Conservation (phyloP, 2,329 filamentous ascomycete species). For the Furcasterigmium furcatum region DNA sequence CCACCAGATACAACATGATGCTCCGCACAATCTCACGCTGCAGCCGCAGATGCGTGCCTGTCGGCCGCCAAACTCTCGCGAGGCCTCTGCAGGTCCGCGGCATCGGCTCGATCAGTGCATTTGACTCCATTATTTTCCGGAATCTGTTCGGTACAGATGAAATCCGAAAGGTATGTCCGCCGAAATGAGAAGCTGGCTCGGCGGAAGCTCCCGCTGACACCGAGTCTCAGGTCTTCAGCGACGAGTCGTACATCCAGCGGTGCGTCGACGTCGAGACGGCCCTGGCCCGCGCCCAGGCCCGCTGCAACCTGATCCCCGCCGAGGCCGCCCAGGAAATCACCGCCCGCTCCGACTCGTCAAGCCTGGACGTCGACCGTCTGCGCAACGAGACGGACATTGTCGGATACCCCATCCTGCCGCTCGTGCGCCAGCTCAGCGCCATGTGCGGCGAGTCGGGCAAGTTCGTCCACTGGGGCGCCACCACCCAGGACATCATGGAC, state of each 20-base stretch:
- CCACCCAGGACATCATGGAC: slow-evolving; percentile 59
- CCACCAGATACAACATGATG: no score
- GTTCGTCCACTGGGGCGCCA: slow-evolving; percentile 57
- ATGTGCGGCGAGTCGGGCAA: slow-evolving; percentile 23
- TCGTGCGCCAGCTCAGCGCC: slow-evolving; percentile 43
- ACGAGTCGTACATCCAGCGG: slow-evolving; percentile 42
- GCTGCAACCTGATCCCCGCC: slow-evolving; percentile 41
- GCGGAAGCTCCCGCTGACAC: no score
- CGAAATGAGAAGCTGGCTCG: no score
- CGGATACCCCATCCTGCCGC: slow-evolving; percentile 49
- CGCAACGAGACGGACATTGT: slow-evolving; percentile 51
- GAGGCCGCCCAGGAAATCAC: slow-evolving; percentile 30
- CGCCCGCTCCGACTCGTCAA: slow-evolving; percentile 18
- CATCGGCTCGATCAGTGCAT: slow-evolving; percentile 16
- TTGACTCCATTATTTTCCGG: slow-evolving; percentile 48
- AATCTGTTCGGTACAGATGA: slow-evolving; percentile 49
- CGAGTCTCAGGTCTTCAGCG: slow-evolving; percentile 35
- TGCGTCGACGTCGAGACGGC: slow-evolving; percentile 49
- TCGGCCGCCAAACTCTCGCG: no score
- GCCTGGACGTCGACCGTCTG: slow-evolving; percentile 21
- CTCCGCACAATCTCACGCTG: neutral
- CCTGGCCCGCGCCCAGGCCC: slow-evolving; percentile 45
- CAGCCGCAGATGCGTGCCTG: no score
- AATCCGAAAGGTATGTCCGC: slow-evolving; percentile 36
- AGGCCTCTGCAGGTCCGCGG: neutral